Base-by-base conservation (phyloP, 768 basidiomycete genomes). In the Leccinum fibrillosum region DNA sequence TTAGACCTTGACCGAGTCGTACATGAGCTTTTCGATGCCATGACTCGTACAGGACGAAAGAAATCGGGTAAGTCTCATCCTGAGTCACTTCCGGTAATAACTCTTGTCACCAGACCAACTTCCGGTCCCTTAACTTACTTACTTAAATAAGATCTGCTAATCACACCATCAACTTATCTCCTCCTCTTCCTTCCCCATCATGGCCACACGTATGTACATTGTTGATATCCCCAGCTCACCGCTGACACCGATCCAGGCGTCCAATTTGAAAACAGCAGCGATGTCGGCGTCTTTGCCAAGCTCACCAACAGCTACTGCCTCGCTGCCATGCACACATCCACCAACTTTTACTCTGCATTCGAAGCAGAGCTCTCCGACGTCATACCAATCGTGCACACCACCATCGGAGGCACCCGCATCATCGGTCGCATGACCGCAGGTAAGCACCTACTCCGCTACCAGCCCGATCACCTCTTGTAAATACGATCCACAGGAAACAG, bases 251-350 rank as follows among this genome's bases (percentile, higher is more conserved):
- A 11, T 7, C 56, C 69, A 94, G 92, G 93, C 73, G 78, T 92
- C 63, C 91, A 94, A 78, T 95, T 94, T 71, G 92, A 95, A 79
- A 95, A 94, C 78, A 89, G 84, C 78, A 89, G 87, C 76, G 94
- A 98, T 69, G 84, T 99, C 67, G 96, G 96, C 67, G 96, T 99
- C 47, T 99, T 98, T 77, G 80, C 94, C 68, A 97, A 97, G 77
- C 83, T 98, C 69, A 98, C 96, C 69, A 98, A 99, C 81, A 91
- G 88, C 70, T 99, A 97, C 83, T 98, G 96, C 77, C 86, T 99
- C 50, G 85, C 84, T 67, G 93, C 94, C 62, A 84, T 98, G 70
- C 89, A 94, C 73, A 90, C 95, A 74, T 90, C 93, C 76, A 88
- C 94, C 63, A 98, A 98, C 77, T 99, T 99, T 69, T 96, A 95